Base-by-base conservation (phyloP, 2,329 filamentous ascomycete genomes). In the Aspergillus tamarii region DNA sequence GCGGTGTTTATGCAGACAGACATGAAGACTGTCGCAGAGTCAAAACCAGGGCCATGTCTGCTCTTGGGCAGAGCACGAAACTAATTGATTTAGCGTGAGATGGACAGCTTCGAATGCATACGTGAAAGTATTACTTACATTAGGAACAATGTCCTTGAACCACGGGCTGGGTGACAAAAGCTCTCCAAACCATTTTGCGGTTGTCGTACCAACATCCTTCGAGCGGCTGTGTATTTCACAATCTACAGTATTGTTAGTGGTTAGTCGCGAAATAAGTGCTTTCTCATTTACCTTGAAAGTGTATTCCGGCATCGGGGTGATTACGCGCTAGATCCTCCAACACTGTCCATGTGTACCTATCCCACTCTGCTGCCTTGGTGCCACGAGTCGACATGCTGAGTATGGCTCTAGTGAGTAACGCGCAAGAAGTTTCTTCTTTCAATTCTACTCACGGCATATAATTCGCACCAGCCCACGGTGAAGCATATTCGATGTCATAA, bases 1-100 rank as follows among this genome's bases (percentile, higher is more conserved):
- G 91, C 87, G 0, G 91, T 91, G 78, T 97, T 97, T 75, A 97
- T 93, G 80, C 93, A 97, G 50, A 96, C 88, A 0, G 91, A 93
- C 7, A 87, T 92, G 77, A 94, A 96, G 62, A 84, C 82, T 54
- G 86, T 90, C 30, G 88, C 92, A 5, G 88, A 89, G 63, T 92
- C 88, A 60, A 89, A 85, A n/a, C 86, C 91, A 0, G 79, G 69
- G 0, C 87, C 86, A 1, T 95, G 80, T 67, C 88, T 83, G 2
- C 70, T 60, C 43, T 84, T 76, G 10, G 83, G 72, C 6, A 93
- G 77, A 62, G 88, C 80, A 50, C 87, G 85, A 76, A 88, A 93
- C 83, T 85, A 66, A 8, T 21, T 9, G 0, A 21, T 36, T 34
- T 21, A 53, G 8, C 16, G 16, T 32, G 14, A 32, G 50, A 46